phyloP scores from a whole-genome alignment of 2,329 filamentous ascomycete species.

The Amylocarpus encephaloides region DNA sequence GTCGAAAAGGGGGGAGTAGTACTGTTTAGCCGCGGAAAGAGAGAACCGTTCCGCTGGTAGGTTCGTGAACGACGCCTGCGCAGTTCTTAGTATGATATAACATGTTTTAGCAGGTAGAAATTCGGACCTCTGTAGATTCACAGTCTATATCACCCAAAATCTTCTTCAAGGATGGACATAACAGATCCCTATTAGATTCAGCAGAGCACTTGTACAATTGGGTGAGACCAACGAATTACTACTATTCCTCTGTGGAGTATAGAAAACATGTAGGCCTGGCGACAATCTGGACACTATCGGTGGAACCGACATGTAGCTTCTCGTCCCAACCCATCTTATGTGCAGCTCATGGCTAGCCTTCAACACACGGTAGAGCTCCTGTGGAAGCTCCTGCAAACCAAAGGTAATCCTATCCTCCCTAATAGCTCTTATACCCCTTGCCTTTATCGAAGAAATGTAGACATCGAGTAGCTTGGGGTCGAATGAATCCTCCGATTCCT shows the following conservation, averaged over 20 bases:
- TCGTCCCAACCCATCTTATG: conserved; percentile 67
- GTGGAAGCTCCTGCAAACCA: conserved; percentile 65
- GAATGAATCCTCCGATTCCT: conserved; percentile 56
- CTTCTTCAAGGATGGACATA: conserved; percentile 54
- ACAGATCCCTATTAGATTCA: conserved; percentile 33
- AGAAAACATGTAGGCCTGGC: conserved; percentile 77
- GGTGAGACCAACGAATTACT: conserved; percentile 18
- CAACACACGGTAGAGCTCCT: conserved; percentile 57
- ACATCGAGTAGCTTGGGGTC: conserved; percentile 59
- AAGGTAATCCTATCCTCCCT: conserved; percentile 77
- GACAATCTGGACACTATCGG: conserved; percentile 71
- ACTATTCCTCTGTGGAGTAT: conserved; percentile 46
- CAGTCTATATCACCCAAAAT: conserved; percentile 56
- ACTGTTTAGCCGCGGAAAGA: conserved; percentile 60
- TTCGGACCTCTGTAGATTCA: conserved; percentile 39
- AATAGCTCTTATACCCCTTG: conserved; percentile 58
- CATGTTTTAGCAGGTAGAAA: neutral
- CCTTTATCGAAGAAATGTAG: conserved; percentile 43
- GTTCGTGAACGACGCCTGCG: conserved; percentile 54
- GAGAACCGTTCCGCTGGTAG: conserved; percentile 55
- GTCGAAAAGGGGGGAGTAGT: conserved; percentile 57
- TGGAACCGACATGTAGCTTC: conserved; percentile 50
- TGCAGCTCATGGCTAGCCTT: conserved; percentile 65
- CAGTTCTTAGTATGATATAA: conserved; percentile 8
- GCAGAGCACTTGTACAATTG: neutral